phyloP scores from a whole-genome alignment of 1,139 yeast species.

The Taphrina communis region DNA sequence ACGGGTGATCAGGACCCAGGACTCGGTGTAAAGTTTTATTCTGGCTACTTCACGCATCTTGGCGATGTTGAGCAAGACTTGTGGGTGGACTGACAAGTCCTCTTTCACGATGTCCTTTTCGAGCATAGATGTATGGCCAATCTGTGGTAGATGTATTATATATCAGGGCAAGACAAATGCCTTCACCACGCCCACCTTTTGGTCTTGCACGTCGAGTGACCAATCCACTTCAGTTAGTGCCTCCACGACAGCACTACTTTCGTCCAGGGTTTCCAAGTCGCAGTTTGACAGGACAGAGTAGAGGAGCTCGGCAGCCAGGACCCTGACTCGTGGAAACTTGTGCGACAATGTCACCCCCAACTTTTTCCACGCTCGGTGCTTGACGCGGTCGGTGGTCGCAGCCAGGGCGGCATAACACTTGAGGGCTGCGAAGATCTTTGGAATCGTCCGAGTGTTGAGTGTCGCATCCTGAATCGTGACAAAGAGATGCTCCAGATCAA shows the following conservation, averaged over 20 bases:
- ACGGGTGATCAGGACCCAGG: constrained; percentile 65
- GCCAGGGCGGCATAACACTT: constrained; percentile 14
- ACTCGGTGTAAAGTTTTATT: constrained; percentile 44
- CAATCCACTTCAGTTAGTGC: constrained; percentile 11
- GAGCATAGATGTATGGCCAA: background rate
- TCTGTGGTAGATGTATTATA: background rate
- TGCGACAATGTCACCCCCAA: constrained; percentile 19
- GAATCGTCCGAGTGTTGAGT: constrained; percentile 22
- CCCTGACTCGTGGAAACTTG: constrained; percentile 23
- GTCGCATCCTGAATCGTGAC: constrained; percentile 15
- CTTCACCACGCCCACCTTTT: constrained; percentile 5
- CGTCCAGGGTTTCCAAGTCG: constrained; percentile 21
- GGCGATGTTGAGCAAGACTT: constrained; percentile 42
- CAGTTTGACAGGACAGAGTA: constrained; percentile 10
- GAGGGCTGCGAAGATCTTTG: constrained; percentile 31
- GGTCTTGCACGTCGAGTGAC: background rate
- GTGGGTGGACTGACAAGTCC: constrained; percentile 42
- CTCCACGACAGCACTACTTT: background rate
- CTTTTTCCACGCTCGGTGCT: constrained; percentile 30
- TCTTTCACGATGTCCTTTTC: background rate
- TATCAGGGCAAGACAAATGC: background rate
- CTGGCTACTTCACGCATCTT: constrained; percentile 44
- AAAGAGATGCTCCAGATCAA: constrained; percentile 2
- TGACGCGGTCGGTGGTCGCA: background rate
- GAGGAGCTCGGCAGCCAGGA: constrained; percentile 28